Percentiles rank a stretch among this genome's conserved stretches.
Conservation (phyloP, 2,329 filamentous ascomycete genomes). For the Arthrobotrys musiformis region DNA sequence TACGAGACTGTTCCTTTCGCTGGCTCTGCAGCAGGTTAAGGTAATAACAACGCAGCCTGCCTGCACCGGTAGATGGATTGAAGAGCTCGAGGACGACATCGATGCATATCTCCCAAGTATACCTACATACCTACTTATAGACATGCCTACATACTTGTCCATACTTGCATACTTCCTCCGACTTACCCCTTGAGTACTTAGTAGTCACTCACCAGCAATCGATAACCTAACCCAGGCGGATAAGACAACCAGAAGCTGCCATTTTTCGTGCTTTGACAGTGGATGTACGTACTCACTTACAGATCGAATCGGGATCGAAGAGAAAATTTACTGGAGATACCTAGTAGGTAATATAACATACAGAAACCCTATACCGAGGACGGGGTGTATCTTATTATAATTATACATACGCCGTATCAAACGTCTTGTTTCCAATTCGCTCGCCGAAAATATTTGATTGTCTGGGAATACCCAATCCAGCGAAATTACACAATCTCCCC, state of each 20-base stretch:
- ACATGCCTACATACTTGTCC: neutral
- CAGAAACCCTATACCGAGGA: neutral
- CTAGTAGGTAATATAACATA: too few relatives aligned
- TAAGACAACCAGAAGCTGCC: too few relatives aligned
- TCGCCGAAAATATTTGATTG: constrained; percentile 11
- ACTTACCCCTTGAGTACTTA: too few relatives aligned
- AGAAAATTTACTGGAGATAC: too few relatives aligned
- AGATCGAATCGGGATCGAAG: too few relatives aligned
- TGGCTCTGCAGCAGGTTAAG: constrained; percentile 28
- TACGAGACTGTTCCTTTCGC: neutral
- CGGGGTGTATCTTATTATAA: neutral
- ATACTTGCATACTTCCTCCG: too few relatives aligned
- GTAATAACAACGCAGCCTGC: constrained; percentile 30
- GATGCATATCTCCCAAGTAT: too few relatives aligned
- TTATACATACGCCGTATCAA: neutral
- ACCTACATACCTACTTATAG: neutral
- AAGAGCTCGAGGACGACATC: neutral
- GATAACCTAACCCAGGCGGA: too few relatives aligned
- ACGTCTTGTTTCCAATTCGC: constrained; percentile 26
- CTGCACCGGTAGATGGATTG: neutral
- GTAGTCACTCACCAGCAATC: too few relatives aligned
- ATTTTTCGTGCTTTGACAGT: too few relatives aligned
- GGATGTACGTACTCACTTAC: neutral
- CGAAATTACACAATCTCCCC: constrained; percentile 52
- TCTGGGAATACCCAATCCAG: constrained; percentile 36